A percentile compares a stretch with the other conserved stretches of the same genome.
phyloP scores from a whole-genome alignment of 345 rosid species.

The Eucalyptus decipiens region DNA sequence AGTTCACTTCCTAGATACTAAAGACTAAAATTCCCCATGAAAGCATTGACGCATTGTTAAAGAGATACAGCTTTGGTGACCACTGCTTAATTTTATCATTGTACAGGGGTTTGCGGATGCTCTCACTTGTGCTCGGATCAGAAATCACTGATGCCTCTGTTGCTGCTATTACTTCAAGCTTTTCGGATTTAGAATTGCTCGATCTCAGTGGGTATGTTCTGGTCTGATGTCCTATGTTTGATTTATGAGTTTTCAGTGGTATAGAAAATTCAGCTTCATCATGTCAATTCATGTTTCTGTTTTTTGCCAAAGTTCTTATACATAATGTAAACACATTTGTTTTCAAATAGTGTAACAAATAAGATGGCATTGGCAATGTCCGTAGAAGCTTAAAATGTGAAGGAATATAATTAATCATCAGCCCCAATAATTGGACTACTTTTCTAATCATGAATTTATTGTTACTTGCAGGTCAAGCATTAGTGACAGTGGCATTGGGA shows the following conservation, averaged over 20 bases:
- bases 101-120: slow-evolving; percentile 77
- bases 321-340: neutral
- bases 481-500: slow-evolving; percentile 92
- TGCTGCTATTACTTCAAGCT: slow-evolving; percentile 80
- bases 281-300: neutral
- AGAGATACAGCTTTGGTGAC: neutral
- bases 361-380: neutral
- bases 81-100: neutral
- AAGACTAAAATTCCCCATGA: neutral
- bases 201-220: slow-evolving; percentile 94
- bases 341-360: neutral
- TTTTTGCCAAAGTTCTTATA: neutral
- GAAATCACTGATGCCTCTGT: slow-evolving; percentile 91
- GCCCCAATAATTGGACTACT: neutral
- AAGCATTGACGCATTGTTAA: neutral
- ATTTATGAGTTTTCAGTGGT: neutral
- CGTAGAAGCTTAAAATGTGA: neutral
- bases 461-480: slow-evolving; percentile 69
- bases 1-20: neutral
- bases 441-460: neutral
- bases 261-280: neutral
- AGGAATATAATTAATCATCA: neutral
- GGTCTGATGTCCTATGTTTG: neutral
- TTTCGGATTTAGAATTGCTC: slow-evolving; percentile 69
- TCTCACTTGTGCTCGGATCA: slow-evolving; percentile 88